Conservation (phyloP, 2,329 filamentous ascomycete species). For the Aspergillus cejpii region DNA sequence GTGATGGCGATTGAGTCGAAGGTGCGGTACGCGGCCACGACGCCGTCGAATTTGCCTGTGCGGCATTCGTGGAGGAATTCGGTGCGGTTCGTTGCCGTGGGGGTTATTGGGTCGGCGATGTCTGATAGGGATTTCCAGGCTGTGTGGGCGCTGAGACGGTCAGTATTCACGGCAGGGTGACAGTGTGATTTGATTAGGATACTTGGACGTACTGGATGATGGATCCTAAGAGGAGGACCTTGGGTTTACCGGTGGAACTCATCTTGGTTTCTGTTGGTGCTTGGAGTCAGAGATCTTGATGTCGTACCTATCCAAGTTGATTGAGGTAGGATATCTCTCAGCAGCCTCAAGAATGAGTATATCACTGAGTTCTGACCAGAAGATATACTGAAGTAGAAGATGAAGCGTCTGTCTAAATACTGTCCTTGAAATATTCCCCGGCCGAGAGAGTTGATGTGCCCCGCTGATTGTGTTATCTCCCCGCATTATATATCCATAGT, state of each 20-base stretch:
- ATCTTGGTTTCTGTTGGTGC: slow-evolving; percentile 13
- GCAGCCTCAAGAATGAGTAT: no score
- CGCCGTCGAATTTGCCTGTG: slow-evolving; percentile 59
- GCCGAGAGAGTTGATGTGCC: no score
- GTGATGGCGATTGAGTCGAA: slow-evolving; percentile 60
- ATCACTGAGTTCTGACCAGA: no score
- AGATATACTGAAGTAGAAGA: no score
- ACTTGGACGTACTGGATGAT: slow-evolving; percentile 54
- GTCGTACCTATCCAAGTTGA: no score
- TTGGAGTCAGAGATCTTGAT: background rate
- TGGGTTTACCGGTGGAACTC: slow-evolving; percentile 41
- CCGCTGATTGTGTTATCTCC: no score
- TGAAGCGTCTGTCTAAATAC: no score
- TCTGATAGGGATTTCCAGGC: slow-evolving; percentile 57
- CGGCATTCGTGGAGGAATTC: slow-evolving; percentile 65
- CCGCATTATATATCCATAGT: no score
- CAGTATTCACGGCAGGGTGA: no score
- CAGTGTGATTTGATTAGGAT: no score
- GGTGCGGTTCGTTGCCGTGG: slow-evolving; percentile 54
- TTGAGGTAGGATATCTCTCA: no score
- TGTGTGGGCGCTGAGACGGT: slow-evolving; percentile 47
- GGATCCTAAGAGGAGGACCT: slow-evolving; percentile 56
- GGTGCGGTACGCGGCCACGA: slow-evolving; percentile 62
- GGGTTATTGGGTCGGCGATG: slow-evolving; percentile 59
- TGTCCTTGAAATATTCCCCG: no score